Percentiles rank a stretch among this genome's conserved stretches.
Conservation (phyloP, 1,284 basidiomycete species). For the Earliella scabrosa region DNA sequence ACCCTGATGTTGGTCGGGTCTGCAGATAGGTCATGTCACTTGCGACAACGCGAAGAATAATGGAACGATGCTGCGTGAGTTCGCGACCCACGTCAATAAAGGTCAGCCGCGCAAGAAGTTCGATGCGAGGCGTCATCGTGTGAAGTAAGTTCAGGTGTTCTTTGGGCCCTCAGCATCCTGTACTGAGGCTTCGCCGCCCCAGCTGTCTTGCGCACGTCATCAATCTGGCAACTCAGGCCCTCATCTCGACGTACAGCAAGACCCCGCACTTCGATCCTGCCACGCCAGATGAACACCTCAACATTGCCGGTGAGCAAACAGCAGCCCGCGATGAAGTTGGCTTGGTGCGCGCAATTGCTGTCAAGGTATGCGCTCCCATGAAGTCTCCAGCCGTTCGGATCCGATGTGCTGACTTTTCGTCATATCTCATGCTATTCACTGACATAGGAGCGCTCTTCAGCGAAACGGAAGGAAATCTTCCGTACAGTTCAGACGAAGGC, state of each 20-base stretch:
- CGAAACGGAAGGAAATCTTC: conserved; percentile 38
- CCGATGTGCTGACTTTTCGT: too few species aligned
- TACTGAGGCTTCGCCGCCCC: neutral
- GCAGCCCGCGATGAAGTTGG: conserved; percentile 34
- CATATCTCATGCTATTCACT: neutral
- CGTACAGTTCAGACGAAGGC: conserved; percentile 26
- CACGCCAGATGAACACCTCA: conserved; percentile 24
- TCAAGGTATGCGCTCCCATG: conserved; percentile 36
- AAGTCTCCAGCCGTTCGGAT: too few species aligned
- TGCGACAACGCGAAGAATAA: conserved; percentile 42
- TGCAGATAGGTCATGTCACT: conserved; percentile 33
- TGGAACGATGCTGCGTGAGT: conserved; percentile 35
- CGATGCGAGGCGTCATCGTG: conserved; percentile 14
- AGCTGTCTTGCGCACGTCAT: conserved; percentile 45
- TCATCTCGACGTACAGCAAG: conserved; percentile 37
- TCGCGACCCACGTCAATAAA: conserved; percentile 19
- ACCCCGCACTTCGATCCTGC: conserved; percentile 34
- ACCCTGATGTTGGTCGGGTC: too few species aligned
- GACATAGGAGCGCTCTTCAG: conserved; percentile 37
- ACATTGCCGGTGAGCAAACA: neutral
- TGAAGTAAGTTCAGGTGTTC: conserved; percentile 34
- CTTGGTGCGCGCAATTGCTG: conserved; percentile 33
- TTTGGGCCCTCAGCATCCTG: too few species aligned
- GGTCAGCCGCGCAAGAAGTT: conserved; percentile 16
- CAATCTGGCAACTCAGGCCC: conserved; percentile 41